Base-by-base conservation (phyloP, 2,329 filamentous ascomycete species). In the Phoma sp. region DNA sequence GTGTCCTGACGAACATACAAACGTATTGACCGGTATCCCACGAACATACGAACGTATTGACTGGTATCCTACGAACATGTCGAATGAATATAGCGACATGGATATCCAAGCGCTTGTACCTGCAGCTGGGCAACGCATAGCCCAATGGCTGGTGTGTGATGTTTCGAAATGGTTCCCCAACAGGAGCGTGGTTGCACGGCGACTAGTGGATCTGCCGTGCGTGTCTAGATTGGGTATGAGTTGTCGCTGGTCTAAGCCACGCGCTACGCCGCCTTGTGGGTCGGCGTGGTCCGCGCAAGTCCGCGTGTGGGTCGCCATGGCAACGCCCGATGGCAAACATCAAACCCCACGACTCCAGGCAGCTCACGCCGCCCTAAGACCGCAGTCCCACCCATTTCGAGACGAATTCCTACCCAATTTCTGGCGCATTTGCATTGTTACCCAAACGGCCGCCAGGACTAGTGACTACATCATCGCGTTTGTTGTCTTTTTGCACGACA, bases 401-500 rank as follows among this genome's bases (percentile, higher is more conserved):
- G 42, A 52, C 29, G 54, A 57, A 61, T 57, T 58, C 52, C 53
- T 57, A 59, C 55, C 53, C 58, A 52, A 64, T 59, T 42, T 51
- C 32, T 45, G 39, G 28, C 45, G 28, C 40, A 39, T 39, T 37
- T 39, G 47, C 53, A 42, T 59, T 46, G 57, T 56, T 59, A 48
- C 39, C 47, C 42, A 36, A 37, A 48, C 42, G 15, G 39, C 53
- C 30, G 43, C 38, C 32, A 15, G 38, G 43, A 15, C 21, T 12
- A 37, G 32, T 25, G 28, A 33, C 21, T 36, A 45, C 15, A 30
- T 34, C 28, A n/a, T 46, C 20, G 30, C 10, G 26, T 42, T 29
- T 53, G 11, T 37, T 32, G 37, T 37, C 26, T 38, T 39, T 46
- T 36, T 21, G 23, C 36, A 48, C 11, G 14, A 23, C 20, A 53